phyloP scores from a whole-genome alignment of 306 rosid species.

The Cucurbita maxima region DNA sequence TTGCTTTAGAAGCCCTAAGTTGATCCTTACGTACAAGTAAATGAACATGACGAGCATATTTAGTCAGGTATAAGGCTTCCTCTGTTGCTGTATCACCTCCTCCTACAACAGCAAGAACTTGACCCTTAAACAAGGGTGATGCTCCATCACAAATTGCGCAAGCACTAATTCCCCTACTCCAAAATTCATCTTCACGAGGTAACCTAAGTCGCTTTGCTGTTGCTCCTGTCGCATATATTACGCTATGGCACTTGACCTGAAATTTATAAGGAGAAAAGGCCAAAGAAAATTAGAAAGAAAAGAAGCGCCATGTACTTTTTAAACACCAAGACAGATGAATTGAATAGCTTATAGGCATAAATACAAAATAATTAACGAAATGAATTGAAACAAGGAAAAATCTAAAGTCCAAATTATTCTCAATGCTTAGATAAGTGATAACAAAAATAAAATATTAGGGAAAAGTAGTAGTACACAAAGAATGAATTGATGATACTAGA shows the following conservation, averaged over 20 bases:
- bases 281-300: conserved; percentile 6
- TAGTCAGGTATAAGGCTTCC: conserved; percentile 82
- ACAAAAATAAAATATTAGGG: background rate
- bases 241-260: conserved; percentile 71
- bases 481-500: background rate
- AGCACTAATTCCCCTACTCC: conserved; percentile 98
- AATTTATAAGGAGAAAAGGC: conserved; percentile 6
- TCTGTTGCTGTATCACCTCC: conserved; percentile 98
- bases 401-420: background rate
- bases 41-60: conserved; percentile 85
- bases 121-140: conserved; percentile 87
- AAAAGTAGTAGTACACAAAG: background rate
- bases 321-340: background rate
- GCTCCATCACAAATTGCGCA: conserved; percentile 99
- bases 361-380: background rate
- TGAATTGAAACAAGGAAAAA: background rate
- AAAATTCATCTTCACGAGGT: conserved; percentile 92
- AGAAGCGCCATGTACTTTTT: background rate
- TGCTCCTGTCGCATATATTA: conserved; percentile 84
- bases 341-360: background rate
- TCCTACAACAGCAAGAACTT: conserved; percentile 88
- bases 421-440: background rate
- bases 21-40: conserved; percentile 77
- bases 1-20: conserved; percentile 85
- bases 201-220: conserved; percentile 72